Conservation (phyloP, 2,329 filamentous ascomycete species). For the Pestalotiopsis fici region DNA sequence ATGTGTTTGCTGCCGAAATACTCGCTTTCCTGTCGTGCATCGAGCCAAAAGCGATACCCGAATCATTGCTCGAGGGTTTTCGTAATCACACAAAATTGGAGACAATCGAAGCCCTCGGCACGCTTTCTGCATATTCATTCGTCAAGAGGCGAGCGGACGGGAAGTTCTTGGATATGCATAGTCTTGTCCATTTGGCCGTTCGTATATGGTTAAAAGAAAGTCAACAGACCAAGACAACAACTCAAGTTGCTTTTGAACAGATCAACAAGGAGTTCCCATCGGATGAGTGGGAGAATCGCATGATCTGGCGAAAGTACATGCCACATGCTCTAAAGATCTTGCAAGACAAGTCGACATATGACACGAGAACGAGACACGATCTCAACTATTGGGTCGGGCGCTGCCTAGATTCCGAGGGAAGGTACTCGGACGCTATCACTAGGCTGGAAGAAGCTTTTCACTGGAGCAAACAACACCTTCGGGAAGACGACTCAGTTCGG, state of each 20-base stretch:
- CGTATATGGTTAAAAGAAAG: not conserved
- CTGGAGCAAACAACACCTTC: not conserved
- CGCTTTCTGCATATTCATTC: not conserved
- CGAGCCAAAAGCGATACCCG: not conserved
- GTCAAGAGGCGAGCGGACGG: not conserved
- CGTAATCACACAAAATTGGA: not conserved
- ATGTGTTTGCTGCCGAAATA: conserved; percentile 29
- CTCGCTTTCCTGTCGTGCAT: not conserved
- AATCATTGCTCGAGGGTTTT: not conserved
- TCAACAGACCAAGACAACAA: not conserved
- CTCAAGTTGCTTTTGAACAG: not conserved
- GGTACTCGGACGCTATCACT: not conserved
- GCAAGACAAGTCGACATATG: not conserved
- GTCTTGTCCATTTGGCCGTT: not conserved
- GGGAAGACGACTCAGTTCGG: not conserved
- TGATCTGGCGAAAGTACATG: not conserved
- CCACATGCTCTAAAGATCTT: not conserved
- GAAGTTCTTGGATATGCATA: not conserved
- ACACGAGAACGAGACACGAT: not conserved
- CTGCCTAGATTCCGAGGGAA: not conserved
- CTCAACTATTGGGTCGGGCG: not conserved
- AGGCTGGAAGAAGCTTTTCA: not conserved
- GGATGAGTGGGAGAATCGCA: not conserved
- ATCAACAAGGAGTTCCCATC: not conserved
- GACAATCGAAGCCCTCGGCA: not conserved